phyloP scores from a whole-genome alignment of 371 early-diverging fungal genomes.

The Mucor indicus region DNA sequence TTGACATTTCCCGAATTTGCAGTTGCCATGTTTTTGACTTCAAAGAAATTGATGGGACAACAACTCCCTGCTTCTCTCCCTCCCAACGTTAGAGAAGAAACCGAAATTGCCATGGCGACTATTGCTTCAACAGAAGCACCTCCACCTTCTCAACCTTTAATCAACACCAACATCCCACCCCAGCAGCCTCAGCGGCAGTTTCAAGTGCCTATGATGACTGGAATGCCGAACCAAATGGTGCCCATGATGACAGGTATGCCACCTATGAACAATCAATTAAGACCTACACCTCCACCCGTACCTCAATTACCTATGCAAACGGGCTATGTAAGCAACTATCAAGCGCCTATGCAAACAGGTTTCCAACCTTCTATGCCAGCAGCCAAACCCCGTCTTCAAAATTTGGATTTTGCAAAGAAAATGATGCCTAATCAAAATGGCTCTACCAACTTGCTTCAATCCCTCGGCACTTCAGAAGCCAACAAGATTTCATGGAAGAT shows the following conservation, averaged over 20 bases:
- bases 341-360: conserved; percentile 22
- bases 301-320: conserved; percentile 18
- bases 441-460: conserved; percentile 24
- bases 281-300: conserved; percentile 12
- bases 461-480: conserved; percentile 16
- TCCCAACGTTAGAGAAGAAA: conserved; percentile 40
- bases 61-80: conserved; percentile 39
- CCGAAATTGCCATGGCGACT: conserved; percentile 49
- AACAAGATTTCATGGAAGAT: conserved; percentile 72
- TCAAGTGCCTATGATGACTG: conserved; percentile 20
- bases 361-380: conserved; percentile 14
- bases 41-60: conserved; percentile 43
- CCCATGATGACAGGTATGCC: conserved; percentile 4
- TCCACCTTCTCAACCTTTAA: conserved; percentile 16
- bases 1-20: conserved; percentile 59
- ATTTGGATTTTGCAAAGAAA: conserved; percentile 40
- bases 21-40: conserved; percentile 57
- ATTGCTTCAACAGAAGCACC: conserved; percentile 38
- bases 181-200: conserved; percentile 22
- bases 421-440: conserved; percentile 54
- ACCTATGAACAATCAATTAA: conserved; percentile 17
- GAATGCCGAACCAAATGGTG: conserved; percentile 14
- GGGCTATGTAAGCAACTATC: conserved; percentile 13
- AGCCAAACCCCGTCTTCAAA: conserved; percentile 35
- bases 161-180: conserved; percentile 4